phyloP scores from a whole-genome alignment of 192 early-diverging fungal genomes.

The Umbelopsis isabellina region DNA sequence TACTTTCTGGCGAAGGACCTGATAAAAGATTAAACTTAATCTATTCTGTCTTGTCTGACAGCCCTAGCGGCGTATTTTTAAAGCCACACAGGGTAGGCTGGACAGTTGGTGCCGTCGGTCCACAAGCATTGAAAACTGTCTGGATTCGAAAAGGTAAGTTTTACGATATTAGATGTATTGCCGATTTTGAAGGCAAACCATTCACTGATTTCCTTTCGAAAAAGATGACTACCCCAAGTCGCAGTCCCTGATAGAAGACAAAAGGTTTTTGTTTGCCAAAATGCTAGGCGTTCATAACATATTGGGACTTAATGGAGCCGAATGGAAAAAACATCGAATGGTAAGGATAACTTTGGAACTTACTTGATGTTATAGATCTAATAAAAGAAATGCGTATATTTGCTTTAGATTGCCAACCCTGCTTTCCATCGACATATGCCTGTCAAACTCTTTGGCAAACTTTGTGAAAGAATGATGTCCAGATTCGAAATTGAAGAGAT shows the following conservation, averaged over 20 bases:
- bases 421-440: slow-evolving; percentile 39
- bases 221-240: neutral
- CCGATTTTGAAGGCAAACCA: no score
- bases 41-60: neutral
- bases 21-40: neutral
- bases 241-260: neutral
- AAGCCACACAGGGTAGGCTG: no score
- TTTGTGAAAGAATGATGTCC: slow-evolving; percentile 19
- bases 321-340: slow-evolving; percentile 38
- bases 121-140: no score
- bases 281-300: slow-evolving; percentile 18
- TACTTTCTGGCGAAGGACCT: neutral
- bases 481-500: slow-evolving; percentile 8
- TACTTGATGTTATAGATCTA: neutral
- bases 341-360: neutral
- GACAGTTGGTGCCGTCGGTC: no score
- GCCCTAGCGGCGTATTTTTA: neutral
- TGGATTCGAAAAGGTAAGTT: no score
- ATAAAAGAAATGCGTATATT: neutral
- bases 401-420: slow-evolving; percentile 19
- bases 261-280: neutral
- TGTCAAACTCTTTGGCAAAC: slow-evolving; percentile 29
- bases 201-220: no score
- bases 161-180: no score
- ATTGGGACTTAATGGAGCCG: slow-evolving; percentile 21